Evolutionary conservation across 495 filamentous ascomycete species (phyloP), one percentile per base, ranked within the genome.

Genomic region (Glarea lozoyensis): DNA sequence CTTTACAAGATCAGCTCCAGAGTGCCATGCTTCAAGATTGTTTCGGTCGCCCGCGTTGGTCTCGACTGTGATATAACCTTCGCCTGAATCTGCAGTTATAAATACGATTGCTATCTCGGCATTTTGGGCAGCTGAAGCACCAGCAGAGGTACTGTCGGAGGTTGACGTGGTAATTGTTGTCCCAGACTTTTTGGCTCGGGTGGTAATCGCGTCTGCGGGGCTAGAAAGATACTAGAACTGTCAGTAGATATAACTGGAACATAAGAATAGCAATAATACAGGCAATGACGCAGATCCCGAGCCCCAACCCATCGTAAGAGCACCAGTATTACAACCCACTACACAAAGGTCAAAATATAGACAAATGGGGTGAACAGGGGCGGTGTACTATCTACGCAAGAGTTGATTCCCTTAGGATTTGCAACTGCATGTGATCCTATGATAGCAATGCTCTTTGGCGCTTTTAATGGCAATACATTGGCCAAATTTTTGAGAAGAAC

Each of bases 1-100:
- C 7, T 58, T 57, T 40, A 82, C 72, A 3, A 84, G 61, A 0
- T 53, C 62, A 38, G 78, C 72, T 9, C 68, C 73, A 49, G 73
- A 75, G 48, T 75, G 64, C 88, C 89, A 94, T 0, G 93, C 68
- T 3, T 88, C 94, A 35, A 95, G 67, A 63, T 96, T 94, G 52
- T 86, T 89, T 41, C 89, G 79, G 61, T 96, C 89, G 15, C 32
- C 32, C 5, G 6, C 32, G 15, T 35, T 9, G 6, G 9, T 16
- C 15, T 35, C 32, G 32, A 35, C 32, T 9, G 32, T 35, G 32
- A 35, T 35, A 62, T 73, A 95, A 1, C 81, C 86, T 64, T 96
- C 89, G 16, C 89, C 90, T 1, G 79, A 72, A 59, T 92, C 76
- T 3, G 88, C 74, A 50, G 90, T 90, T 52, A 84, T 86, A 50